Percentiles rank a stretch among this genome's conserved stretches.
Evolutionary conservation across 331 rosid species (phyloP).

Genomic region (Telfairia occidentalis): DNA sequence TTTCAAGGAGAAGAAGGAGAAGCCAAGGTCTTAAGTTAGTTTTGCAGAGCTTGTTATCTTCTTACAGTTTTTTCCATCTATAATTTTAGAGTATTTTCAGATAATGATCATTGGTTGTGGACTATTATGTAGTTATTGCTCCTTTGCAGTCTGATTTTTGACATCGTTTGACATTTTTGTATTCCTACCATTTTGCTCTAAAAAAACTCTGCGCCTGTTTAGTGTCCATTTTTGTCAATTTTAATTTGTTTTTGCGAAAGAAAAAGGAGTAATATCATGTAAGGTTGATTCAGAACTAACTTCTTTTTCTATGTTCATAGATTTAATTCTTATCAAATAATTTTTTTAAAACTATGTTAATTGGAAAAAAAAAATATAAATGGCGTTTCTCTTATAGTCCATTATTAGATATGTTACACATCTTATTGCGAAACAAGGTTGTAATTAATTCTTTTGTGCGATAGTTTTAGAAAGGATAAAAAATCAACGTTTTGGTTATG

Average conservation of each 20-base stretch:
- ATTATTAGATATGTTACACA: no score
- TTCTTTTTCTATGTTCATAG: no score
- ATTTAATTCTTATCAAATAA: no score
- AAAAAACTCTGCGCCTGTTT: background rate
- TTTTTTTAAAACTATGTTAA: no score
- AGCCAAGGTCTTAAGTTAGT: slow-evolving; percentile 9
- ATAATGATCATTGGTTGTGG: background rate
- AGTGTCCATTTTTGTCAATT: no score
- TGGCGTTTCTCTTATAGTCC: no score
- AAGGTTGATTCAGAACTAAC: background rate
- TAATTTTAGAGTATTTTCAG: background rate
- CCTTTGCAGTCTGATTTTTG: background rate
- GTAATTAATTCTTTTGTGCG: no score
- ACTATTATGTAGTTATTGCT: slow-evolving; percentile 2
- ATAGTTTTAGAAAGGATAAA: no score
- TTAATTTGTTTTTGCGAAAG: background rate
- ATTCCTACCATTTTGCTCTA: background rate
- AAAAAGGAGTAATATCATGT: background rate
- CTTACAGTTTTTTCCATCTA: slow-evolving; percentile 1
- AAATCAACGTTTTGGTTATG: no score
- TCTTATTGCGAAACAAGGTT: no score
- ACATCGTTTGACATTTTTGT: background rate
- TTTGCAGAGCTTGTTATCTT: background rate
- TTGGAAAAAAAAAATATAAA: no score
- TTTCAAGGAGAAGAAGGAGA: slow-evolving; percentile 16